phyloP scores from a whole-genome alignment of 768 basidiomycete species.

The Leccinellum albellum region DNA sequence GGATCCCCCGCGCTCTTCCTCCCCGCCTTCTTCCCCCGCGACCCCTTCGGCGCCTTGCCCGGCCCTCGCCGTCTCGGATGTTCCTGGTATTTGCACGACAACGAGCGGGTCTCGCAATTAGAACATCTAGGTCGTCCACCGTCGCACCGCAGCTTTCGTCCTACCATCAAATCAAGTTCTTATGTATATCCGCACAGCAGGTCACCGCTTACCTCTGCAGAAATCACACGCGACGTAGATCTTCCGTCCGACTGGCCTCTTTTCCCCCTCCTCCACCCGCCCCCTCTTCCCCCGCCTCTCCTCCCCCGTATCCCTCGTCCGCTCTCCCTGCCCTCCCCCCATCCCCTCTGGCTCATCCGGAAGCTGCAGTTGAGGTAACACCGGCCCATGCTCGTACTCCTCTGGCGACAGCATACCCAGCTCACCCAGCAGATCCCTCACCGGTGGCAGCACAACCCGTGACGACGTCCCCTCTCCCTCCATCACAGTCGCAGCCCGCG shows the following conservation, averaged over 20 bases:
- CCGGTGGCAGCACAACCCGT: slow-evolving; percentile 27
- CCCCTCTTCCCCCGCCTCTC: slow-evolving; percentile 19
- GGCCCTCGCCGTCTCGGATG: slow-evolving; percentile 62
- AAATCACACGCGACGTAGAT: slow-evolving; percentile 67
- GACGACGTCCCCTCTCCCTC: slow-evolving; percentile 17
- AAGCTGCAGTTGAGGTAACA: slow-evolving; percentile 29
- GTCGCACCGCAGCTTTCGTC: slow-evolving; percentile 73
- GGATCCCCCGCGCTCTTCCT: slow-evolving; percentile 21
- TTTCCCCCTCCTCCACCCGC: slow-evolving; percentile 19
- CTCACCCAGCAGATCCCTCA: slow-evolving; percentile 23
- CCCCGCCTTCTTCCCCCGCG: slow-evolving; percentile 41
- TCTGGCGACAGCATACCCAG: slow-evolving; percentile 18
- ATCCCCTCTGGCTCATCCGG: slow-evolving; percentile 16
- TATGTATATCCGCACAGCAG: too few relatives aligned
- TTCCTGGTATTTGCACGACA: slow-evolving; percentile 51
- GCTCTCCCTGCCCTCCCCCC: slow-evolving; percentile 16
- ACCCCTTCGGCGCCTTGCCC: slow-evolving; percentile 68
- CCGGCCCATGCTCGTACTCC: slow-evolving; percentile 19
- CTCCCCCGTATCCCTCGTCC: slow-evolving; percentile 2
- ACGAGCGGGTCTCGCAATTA: slow-evolving; percentile 55
- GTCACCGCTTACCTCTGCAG: slow-evolving; percentile 57
- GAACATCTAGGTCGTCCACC: slow-evolving; percentile 59
- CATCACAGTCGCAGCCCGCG: slow-evolving; percentile 3
- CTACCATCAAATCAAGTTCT: slow-evolving; percentile 38
- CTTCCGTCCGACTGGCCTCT: slow-evolving; percentile 22